phyloP scores from a whole-genome alignment of 176 grass and related monocot species.

The Guadua angustifolia region DNA sequence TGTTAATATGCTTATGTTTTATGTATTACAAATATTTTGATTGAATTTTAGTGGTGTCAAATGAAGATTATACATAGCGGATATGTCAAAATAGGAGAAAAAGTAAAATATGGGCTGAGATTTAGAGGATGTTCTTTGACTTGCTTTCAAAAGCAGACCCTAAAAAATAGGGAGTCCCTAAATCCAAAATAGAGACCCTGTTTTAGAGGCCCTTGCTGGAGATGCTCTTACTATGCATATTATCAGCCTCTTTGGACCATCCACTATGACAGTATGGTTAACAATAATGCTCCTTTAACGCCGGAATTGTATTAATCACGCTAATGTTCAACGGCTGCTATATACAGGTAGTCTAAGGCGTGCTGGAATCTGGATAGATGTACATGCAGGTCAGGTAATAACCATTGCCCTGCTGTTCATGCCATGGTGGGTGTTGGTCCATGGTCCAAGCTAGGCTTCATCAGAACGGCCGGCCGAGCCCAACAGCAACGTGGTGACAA shows the following conservation, averaged over 20 bases:
- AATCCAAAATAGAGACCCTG: too few relatives aligned
- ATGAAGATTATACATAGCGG: too few relatives aligned
- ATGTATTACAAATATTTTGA: too few relatives aligned
- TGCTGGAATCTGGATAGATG: not conserved
- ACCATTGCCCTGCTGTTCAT: not conserved
- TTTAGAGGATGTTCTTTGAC: too few relatives aligned
- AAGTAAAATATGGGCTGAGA: too few relatives aligned
- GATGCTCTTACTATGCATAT: not conserved
- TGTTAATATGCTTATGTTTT: too few relatives aligned
- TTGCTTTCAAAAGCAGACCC: too few relatives aligned
- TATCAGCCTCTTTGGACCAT: constrained; percentile 7
- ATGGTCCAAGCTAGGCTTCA: not conserved
- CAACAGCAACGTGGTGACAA: not conserved
- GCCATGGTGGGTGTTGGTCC: not conserved
- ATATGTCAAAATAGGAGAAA: too few relatives aligned
- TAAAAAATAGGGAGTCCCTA: too few relatives aligned
- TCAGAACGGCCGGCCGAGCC: not conserved
- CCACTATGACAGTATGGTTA: not conserved
- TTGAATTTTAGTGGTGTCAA: too few relatives aligned
- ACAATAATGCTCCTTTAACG: not conserved
- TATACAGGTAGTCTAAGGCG: constrained; percentile 1
- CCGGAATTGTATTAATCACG: not conserved
- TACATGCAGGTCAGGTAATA: not conserved
- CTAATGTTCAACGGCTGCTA: not conserved
- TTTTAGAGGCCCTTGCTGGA: too few relatives aligned